A percentile compares a stretch with the other conserved stretches of the same genome.
These are phyloP conservation scores for Setaria italica DNA, from an alignment of 202 grass and related monocot genomes.

Conservation along the genomic window DNA sequence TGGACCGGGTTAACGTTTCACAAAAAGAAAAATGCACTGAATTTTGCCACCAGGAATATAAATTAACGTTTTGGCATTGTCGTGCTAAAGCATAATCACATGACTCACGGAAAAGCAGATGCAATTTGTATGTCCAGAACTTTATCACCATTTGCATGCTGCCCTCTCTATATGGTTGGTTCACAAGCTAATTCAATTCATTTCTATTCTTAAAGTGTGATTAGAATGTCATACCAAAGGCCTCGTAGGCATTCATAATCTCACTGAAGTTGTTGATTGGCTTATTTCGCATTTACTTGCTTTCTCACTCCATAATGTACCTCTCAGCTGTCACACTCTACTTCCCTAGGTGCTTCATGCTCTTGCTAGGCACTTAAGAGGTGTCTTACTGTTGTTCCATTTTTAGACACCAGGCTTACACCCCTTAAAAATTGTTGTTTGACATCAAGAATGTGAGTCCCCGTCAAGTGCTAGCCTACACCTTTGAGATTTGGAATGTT, in stretches of 20 bases:
- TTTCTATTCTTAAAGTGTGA: background rate
- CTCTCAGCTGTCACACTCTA: slow-evolving; percentile 18
- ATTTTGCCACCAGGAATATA: slow-evolving; percentile 22
- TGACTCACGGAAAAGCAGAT: slow-evolving; percentile 25
- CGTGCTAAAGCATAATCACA: slow-evolving; percentile 29
- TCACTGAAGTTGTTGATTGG: slow-evolving; percentile 28
- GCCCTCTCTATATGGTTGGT: slow-evolving; percentile 17
- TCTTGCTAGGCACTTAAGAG: slow-evolving; percentile 23
- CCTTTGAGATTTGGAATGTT: slow-evolving; percentile 24
- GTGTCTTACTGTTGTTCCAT: slow-evolving; percentile 8
- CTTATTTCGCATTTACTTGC: slow-evolving; percentile 16
- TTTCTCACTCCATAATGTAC: slow-evolving; percentile 37
- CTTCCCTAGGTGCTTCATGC: slow-evolving; percentile 1
- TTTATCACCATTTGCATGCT: slow-evolving; percentile 19
- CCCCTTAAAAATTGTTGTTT: slow-evolving; percentile 16
- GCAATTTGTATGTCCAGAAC: slow-evolving; percentile 36
- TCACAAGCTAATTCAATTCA: slow-evolving; percentile 37
- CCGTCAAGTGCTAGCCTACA: background rate
- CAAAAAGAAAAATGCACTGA: background rate
- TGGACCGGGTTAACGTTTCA: slow-evolving; percentile 13
- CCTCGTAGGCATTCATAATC: background rate
- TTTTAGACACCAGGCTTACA: slow-evolving; percentile 30
- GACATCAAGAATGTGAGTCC: slow-evolving; percentile 18
- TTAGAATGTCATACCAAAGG: slow-evolving; percentile 26
- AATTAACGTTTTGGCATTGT: slow-evolving; percentile 24